Evolutionary conservation across 2,329 filamentous ascomycete species (phyloP), one percentile per base, ranked within the genome.

Genomic region (Cladophialophora immunda): DNA sequence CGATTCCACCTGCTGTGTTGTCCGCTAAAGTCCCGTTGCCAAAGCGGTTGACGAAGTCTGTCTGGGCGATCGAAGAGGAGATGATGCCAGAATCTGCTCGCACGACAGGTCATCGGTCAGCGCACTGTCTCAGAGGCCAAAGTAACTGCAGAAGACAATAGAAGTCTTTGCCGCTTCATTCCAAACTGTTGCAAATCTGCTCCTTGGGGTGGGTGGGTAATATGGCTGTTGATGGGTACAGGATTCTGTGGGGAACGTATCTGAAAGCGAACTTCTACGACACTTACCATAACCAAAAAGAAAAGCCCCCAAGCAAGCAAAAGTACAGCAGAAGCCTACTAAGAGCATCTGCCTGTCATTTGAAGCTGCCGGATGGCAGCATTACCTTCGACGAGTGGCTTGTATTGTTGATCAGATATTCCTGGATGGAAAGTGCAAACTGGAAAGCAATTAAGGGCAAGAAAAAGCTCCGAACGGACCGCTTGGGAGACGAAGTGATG

Each of bases 221-320:
- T 13, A 25, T 50, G 19, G 19, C 8, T 25, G 19, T 50, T 50
- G 19, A 50, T 6, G 45, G 11, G 45, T 17, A 4, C 19, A 4
- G 11, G 19, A 13, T 50, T 25, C 19, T 13, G 11, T 4, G 2
- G 22, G 22, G 4, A 50, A 8, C 45, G 11, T 50, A 13, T 19
- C 19, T 50, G 45, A 25, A 19, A 27, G 22, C 11, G 45, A 50
- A 19, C 11, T 8, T 50, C 45, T 11, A 25, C 13, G 8, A 15
- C 2, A 62, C 65, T 64, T 30, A 67, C 65, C 82, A 72, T 84
- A 84, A 58, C 82, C 82, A 69, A 83, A 83, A 15, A 84, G 75
- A 62, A 84, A 80, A 41, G 82, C 82, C 25, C 81, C 82, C 50
- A 83, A 75, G 5, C 80, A 79, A 17, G 81, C 81, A 68, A 83